Percentiles rank a stretch among this genome's conserved stretches.
phyloP scores from a whole-genome alignment of 805 yeast species.

The Cyberlindnera misumaiensis region DNA sequence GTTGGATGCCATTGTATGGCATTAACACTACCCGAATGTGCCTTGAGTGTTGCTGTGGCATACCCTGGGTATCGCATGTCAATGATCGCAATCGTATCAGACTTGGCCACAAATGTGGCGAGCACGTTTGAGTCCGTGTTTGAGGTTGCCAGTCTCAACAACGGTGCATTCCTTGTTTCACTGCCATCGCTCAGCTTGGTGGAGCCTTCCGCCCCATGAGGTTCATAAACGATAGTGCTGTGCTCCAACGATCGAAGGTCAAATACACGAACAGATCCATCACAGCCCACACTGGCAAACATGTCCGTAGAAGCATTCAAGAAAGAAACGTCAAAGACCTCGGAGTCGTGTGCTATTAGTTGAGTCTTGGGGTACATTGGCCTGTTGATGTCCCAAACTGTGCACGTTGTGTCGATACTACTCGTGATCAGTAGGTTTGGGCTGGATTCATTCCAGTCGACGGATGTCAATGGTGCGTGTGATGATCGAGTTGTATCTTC shows the following conservation, averaged over 20 bases:
- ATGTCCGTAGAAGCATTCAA: conserved; percentile 65
- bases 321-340: conserved; percentile 88
- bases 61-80: conserved; percentile 87
- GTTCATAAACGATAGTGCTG: conserved; percentile 91
- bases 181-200: background rate
- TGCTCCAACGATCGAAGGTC: conserved; percentile 87
- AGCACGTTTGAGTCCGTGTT: conserved; percentile 75
- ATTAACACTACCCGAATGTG: conserved; percentile 64
- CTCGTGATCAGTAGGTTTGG: conserved; percentile 70
- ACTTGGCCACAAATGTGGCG: conserved; percentile 74
- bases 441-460: conserved; percentile 84
- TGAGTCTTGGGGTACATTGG: conserved; percentile 76
- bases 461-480: conserved; percentile 85
- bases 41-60: conserved; percentile 65
- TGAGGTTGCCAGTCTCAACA: conserved; percentile 71
- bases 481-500: conserved; percentile 12
- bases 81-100: conserved; percentile 57
- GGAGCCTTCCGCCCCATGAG: conserved; percentile 28
- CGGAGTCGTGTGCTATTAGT: conserved; percentile 92
- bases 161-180: conserved; percentile 5
- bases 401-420: conserved; percentile 93
- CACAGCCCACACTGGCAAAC: conserved; percentile 91
- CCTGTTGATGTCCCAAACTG: conserved; percentile 82
- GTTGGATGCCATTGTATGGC: conserved; percentile 81
- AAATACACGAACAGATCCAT: conserved; percentile 89